Evolutionary conservation across 148 eudicot genomes (phyloP).

Genomic region (Euryodendron excelsum): DNA sequence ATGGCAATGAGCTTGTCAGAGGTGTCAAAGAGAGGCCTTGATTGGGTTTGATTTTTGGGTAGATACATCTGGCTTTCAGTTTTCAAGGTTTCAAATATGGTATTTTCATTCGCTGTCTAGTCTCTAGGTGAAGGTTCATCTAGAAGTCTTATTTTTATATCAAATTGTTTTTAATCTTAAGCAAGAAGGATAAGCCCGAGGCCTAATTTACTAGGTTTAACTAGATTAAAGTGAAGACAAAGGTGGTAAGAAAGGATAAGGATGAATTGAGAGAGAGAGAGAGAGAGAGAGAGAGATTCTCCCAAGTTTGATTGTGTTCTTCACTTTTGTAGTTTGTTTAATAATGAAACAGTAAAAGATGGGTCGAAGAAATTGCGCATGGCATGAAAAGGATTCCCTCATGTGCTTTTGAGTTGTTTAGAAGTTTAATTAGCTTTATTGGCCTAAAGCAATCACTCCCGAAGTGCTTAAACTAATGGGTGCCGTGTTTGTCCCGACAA

Average conservation of each 20-base stretch:
- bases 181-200: slow-evolving; percentile 7
- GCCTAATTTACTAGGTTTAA: neutral
- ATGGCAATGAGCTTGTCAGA: too few relatives aligned
- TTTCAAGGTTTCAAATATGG: too few relatives aligned
- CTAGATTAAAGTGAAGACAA: slow-evolving; percentile 15
- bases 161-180: slow-evolving; percentile 26
- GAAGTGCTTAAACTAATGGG: neutral
- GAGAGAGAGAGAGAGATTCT: neutral
- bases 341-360: neutral
- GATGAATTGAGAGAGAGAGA: neutral
- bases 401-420: slow-evolving; percentile 20
- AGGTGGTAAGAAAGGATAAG: slow-evolving; percentile 29
- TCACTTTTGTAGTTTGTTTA: slow-evolving; percentile 7
- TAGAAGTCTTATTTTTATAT: neutral
- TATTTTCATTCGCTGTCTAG: neutral
- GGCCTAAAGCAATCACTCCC: neutral
- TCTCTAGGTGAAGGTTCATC: slow-evolving; percentile 4
- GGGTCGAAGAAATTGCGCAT: slow-evolving; percentile 23
- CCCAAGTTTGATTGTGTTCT: neutral
- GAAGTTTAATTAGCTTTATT: slow-evolving; percentile 1
- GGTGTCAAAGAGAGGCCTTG: too few relatives aligned
- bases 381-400: slow-evolving; percentile 26
- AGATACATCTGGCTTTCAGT: too few relatives aligned
- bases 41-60: too few relatives aligned
- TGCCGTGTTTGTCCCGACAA: slow-evolving; percentile 38